phyloP scores from a whole-genome alignment of 2,329 filamentous ascomycete genomes.

The Colletotrichum sp. region DNA sequence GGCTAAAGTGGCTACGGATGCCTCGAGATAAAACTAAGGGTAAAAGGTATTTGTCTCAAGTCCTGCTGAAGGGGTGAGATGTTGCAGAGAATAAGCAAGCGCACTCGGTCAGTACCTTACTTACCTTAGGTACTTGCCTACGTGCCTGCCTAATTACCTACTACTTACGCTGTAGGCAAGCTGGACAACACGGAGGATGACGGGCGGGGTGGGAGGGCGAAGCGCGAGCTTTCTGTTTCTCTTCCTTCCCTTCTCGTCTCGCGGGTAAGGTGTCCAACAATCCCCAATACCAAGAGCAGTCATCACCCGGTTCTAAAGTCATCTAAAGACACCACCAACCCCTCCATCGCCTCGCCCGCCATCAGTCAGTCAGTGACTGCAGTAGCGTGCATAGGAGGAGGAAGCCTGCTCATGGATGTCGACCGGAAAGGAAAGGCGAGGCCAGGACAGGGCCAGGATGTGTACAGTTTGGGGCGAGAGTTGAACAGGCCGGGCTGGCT shows the following conservation, averaged over 20 bases:
- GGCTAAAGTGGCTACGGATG: neutral
- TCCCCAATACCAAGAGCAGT: neutral
- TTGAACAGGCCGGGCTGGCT: neutral
- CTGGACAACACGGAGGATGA: neutral
- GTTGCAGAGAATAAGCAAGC: neutral
- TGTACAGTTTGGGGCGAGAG: neutral
- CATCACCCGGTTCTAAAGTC: neutral
- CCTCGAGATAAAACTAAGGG: neutral
- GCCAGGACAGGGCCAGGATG: neutral
- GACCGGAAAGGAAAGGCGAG: neutral
- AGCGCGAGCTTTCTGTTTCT: neutral
- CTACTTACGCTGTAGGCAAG: neutral
- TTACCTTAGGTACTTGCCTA: neutral
- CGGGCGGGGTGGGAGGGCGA: neutral
- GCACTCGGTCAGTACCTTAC: neutral
- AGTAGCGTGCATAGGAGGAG: neutral
- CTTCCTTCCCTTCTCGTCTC: neutral
- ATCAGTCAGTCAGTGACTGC: neutral
- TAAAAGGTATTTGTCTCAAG: slow-evolving; percentile 1
- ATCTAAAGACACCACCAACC: neutral
- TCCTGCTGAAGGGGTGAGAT: neutral
- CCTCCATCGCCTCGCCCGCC: neutral
- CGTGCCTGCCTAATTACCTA: neutral
- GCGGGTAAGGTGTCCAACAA: neutral
- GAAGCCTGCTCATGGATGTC: neutral